A percentile compares a stretch with the other conserved stretches of the same genome.
Conservation (phyloP, 73 alveolate species). For the Tetrahymena borealis region DNA sequence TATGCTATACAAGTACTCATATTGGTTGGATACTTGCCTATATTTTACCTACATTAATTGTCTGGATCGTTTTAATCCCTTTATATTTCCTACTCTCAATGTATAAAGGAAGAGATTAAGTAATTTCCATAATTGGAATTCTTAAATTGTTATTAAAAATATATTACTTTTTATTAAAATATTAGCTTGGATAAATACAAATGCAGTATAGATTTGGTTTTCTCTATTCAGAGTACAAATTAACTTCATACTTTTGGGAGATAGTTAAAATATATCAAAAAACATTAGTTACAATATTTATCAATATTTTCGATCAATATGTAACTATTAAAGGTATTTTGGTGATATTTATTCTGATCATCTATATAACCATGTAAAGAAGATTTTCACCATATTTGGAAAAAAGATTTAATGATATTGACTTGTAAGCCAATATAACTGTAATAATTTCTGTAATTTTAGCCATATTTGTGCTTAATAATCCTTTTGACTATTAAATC, state of each 20-base stretch:
- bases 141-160: neutral
- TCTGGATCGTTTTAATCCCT: constrained; percentile 24
- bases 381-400: constrained; percentile 14
- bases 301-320: neutral
- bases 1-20: neutral
- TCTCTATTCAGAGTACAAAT: constrained; percentile 11
- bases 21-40: neutral
- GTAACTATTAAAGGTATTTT: constrained; percentile 18
- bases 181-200: neutral
- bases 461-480: neutral
- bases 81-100: neutral
- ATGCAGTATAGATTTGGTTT: constrained; percentile 14
- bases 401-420: constrained; percentile 19
- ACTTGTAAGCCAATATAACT: constrained; percentile 15
- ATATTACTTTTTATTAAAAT: neutral
- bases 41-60: constrained; percentile 10
- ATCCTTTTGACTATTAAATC: neutral
- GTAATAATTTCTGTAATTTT: constrained; percentile 4
- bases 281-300: constrained; percentile 13
- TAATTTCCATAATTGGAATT: neutral
- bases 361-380: constrained; percentile 5
- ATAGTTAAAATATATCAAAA: constrained; percentile 26
- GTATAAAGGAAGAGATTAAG: neutral
- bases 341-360: neutral
- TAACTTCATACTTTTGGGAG: constrained; percentile 30